Evolutionary conservation across 1,284 basidiomycete species (phyloP), one percentile per base, ranked within the genome.

Genomic region (Trametes pubescens): DNA sequence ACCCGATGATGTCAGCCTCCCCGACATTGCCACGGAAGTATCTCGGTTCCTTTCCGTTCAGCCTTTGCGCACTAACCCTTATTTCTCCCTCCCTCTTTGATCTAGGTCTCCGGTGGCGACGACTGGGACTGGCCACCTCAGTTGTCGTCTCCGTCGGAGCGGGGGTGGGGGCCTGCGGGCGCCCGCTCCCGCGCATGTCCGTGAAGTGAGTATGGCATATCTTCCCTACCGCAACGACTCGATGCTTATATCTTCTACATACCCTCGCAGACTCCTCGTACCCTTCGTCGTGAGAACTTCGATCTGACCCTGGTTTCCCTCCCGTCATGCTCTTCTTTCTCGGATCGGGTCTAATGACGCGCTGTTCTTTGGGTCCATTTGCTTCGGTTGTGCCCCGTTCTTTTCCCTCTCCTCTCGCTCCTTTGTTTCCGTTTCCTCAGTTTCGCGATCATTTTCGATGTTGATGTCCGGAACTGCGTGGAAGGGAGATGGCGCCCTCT

Each of bases 381-480:
- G 29, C 29, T 32, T 8, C 29, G 8, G 29, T 32, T 32, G 8
- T 32, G 29, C 8, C 29, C 29, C 29, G 29, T 32, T 32, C 29
- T 8, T 32, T 32, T 8, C 8, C 29, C 29, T 32, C 29, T 32
- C 29, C 29, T 32, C 29, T 32, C 8, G 29, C 8, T 32, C 29
- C 29, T 32, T 4, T 32, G 8, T 32, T 32, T 8, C 8, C 29
- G 29, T 3, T 32, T 32, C 29, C 29, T 32, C 29, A 8, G 8
- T 32, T 32, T 32, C 29, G 3, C 4, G 4, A 21, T 21, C 8
- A 4, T 21, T 5, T 14, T 78, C 11, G 70, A 8, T 32, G n/a
- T 13, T 13, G 7, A 35, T 7, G 34, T 35, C 6, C 34, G 34
- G 6, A 7, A 13, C 6, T 38, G 37, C 16, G 37, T 14, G 16